A percentile compares a stretch with the other conserved stretches of the same genome.
phyloP scores from a whole-genome alignment of 495 filamentous ascomycete genomes.

The Neurospora sp. region DNA sequence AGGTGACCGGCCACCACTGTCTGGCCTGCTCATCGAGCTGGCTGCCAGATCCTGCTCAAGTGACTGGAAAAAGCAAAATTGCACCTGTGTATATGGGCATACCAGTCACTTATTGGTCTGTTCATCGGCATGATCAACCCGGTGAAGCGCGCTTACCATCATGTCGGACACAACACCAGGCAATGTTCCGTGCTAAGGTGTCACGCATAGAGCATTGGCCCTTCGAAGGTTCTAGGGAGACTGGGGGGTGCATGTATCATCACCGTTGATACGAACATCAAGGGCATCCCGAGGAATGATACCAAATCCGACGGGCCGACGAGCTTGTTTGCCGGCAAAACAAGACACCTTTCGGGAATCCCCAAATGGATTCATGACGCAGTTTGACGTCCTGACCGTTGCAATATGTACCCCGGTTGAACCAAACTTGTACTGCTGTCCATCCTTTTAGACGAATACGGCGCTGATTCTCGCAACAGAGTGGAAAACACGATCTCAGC shows the following conservation, averaged over 20 bases:
- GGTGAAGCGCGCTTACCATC: not conserved
- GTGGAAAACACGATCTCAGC: not conserved
- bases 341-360: not conserved
- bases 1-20: not conserved
- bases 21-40: not conserved
- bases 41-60: not conserved
- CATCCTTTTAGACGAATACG: not conserved
- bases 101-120: not conserved
- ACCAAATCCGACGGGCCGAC: not conserved
- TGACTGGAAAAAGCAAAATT: not conserved
- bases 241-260: not conserved
- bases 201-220: not conserved
- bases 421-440: not conserved
- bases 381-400: not conserved
- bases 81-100: not conserved
- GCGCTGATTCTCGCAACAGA: not conserved
- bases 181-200: not conserved
- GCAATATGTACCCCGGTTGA: not conserved
- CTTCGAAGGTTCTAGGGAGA: not conserved
- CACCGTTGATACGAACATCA: not conserved
- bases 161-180: not conserved
- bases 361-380: not conserved
- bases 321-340: not conserved
- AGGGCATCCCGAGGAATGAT: not conserved
- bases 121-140: not conserved